These are phyloP conservation scores for Exophiala viscosa DNA, from an alignment of 2,329 filamentous ascomycete genomes.

Conservation along the genomic window DNA sequence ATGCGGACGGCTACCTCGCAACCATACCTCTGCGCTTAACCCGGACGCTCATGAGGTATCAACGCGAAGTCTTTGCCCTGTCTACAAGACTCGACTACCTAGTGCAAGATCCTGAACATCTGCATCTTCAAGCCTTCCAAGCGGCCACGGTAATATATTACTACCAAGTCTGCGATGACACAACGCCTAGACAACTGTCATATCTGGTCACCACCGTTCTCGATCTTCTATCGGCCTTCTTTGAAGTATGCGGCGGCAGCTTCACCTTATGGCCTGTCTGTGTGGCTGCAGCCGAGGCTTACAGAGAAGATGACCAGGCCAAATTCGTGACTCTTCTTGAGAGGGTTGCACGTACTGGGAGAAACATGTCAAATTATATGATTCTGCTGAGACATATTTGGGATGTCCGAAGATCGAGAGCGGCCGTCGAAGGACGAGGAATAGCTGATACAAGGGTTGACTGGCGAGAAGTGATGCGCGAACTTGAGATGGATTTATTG, in stretches of 20 bases:
- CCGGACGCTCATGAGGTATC: neutral
- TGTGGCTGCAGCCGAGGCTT: neutral
- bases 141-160: neutral
- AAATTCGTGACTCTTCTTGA: neutral
- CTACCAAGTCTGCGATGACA: neutral
- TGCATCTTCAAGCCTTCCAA: constrained; percentile 3
- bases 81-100: neutral
- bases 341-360: neutral
- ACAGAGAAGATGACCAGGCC: neutral
- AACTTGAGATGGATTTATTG: constrained; percentile 1
- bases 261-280: neutral
- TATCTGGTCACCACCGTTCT: neutral
- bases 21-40: neutral
- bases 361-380: neutral
- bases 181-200: neutral
- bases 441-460: neutral
- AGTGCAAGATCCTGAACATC: neutral
- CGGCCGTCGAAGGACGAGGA: neutral
- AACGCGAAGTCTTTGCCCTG: neutral
- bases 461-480: constrained; percentile 1
- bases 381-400: neutral
- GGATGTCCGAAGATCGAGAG: neutral
- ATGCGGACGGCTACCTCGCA: neutral
- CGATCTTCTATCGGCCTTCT: neutral
- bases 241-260: neutral